These are phyloP conservation scores for Dioscorea zingiberensis DNA, from an alignment of 106 monocot species.

Conservation along the genomic window DNA sequence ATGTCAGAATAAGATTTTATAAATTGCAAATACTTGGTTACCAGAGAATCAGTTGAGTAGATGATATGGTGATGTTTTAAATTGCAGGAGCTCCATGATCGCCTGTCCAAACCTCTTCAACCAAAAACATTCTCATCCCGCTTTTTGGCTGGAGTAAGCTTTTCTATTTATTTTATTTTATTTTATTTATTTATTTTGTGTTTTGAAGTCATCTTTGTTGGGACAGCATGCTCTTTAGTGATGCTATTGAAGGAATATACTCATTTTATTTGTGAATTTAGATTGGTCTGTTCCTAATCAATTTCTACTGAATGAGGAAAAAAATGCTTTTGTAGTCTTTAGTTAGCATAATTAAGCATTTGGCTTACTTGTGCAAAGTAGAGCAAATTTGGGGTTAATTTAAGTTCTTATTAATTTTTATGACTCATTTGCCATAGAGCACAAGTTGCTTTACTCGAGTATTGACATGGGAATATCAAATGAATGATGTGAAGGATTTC, in stretches of 20 bases:
- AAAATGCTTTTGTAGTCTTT: neutral
- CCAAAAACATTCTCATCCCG: conserved; percentile 71
- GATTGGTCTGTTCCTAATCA: neutral
- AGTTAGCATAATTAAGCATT: neutral
- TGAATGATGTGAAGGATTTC: too few relatives aligned
- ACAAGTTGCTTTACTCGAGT: too few relatives aligned
- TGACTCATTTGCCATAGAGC: too few relatives aligned
- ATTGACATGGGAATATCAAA: too few relatives aligned
- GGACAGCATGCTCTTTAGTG: too few relatives aligned
- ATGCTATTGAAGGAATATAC: too few relatives aligned
- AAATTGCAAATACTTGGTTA: too few relatives aligned
- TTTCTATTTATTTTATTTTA: neutral
- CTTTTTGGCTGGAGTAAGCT: conserved; percentile 80
- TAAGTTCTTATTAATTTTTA: too few relatives aligned
- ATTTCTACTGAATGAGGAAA: neutral
- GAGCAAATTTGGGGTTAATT: too few relatives aligned
- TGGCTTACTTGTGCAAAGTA: neutral
- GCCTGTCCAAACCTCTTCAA: conserved; percentile 51
- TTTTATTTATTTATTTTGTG: neutral
- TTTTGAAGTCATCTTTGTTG: neutral
- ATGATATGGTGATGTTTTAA: neutral
- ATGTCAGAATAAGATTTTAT: too few relatives aligned
- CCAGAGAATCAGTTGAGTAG: neutral
- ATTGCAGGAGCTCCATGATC: conserved; percentile 57
- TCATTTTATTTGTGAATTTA: neutral